phyloP scores from a whole-genome alignment of 31 red algal genomes.

The Asparagopsis taxiformis region DNA sequence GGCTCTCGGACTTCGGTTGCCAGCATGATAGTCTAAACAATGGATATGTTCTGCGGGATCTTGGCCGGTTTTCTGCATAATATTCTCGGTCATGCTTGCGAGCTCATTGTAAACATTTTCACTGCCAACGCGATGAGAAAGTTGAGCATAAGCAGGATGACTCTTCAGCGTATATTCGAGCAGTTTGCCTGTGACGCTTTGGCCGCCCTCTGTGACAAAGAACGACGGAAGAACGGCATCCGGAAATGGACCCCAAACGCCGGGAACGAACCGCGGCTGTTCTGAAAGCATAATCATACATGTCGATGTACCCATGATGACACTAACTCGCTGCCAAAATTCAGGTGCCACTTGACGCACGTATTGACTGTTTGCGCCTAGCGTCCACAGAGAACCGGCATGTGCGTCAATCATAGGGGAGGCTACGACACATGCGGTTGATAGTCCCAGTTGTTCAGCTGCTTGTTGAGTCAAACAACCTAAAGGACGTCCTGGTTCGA shows the following conservation, averaged over 20 bases:
- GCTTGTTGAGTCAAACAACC: conserved; percentile 22
- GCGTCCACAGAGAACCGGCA: conserved; percentile 59
- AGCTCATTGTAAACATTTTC: conserved; percentile 56
- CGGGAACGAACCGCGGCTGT: conserved; percentile 60
- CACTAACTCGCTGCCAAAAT: conserved; percentile 32
- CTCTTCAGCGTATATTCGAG: conserved; percentile 51
- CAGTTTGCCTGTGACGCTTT: conserved; percentile 80
- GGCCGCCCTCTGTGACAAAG: conserved; percentile 77
- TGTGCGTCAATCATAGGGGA: conserved; percentile 77
- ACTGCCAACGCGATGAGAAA: conserved; percentile 20
- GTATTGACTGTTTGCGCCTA: conserved; percentile 22
- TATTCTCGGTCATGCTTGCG: conserved; percentile 12
- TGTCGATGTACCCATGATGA: conserved; percentile 84
- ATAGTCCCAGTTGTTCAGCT: conserved; percentile 44
- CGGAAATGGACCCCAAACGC: conserved; percentile 83
- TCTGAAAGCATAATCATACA: conserved; percentile 59
- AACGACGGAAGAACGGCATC: conserved; percentile 67
- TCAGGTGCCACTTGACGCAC: conserved; percentile 6
- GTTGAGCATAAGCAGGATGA: conserved; percentile 20
- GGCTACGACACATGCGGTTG: conserved; percentile 29
- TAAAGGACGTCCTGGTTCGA: conserved; percentile 35
- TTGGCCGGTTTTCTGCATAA: conserved; percentile 1
- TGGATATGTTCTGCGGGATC: conserved; percentile 60
- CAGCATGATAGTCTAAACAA: conserved; percentile 76
- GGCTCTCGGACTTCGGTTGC: conserved; percentile 75